Base-by-base conservation (phyloP, 164 flowering plant species). In the Akebia trifoliata region DNA sequence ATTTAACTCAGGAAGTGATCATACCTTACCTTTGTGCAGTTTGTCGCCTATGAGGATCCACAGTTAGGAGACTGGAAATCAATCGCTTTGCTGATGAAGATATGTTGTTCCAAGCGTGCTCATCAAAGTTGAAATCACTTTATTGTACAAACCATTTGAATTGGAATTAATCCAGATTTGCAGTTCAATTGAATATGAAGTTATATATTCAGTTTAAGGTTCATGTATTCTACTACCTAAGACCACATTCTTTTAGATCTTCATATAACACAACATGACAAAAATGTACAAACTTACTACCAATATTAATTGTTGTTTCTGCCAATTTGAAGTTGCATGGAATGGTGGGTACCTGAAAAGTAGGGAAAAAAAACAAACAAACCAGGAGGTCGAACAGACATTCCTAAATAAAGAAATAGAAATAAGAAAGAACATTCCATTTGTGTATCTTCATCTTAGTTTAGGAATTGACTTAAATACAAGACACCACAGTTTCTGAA, bases 41-140 rank as follows among this genome's bases (percentile, higher is more conserved):
- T 22, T 84, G 84, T 70, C 94, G 70, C 60, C 55, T 72, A 2
- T 70, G 57, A 51, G 87, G 87, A 68, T 86, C 79, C 54, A 86
- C 90, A 2, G 67, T 64, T 7, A 86, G 71, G 40, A 86, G 87
- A 63, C 74, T 62, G 11, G 77, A 70, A 56, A 84, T 86, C 42
- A 84, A 57, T 28, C 80, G 74, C 65, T 80, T 83, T 2, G 86
- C 87, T 22, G 90, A 78, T 39, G 84, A 72, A 34, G 90, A 76
- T 48, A 86, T 80, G 64, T 58, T 78, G 65, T 83, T 86, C 90
- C 94, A 86, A 2, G 84, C 82, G 57, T 72, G 77, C 59, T 86
- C 90, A 57, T 80, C 65, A 63, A 83, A 86, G 70, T 77, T 82
- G 69, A 78, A 84, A 3, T 84, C 71, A 45, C 87, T 87, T 90